Conservation (phyloP, 768 basidiomycete species). For the Termitomyces sp. region DNA sequence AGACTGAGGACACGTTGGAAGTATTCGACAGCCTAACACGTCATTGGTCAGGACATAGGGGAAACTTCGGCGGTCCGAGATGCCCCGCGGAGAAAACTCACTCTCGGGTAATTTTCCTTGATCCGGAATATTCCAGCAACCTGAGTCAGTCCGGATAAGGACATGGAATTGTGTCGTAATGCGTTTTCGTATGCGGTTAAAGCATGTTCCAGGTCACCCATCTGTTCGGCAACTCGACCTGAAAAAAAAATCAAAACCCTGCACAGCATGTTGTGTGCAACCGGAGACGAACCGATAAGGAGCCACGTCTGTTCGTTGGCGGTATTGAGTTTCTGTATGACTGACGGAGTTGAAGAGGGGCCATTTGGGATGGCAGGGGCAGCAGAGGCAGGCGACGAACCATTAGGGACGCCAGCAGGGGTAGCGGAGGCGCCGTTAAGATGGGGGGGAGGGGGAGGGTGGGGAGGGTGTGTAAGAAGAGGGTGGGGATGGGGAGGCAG, state of each 20-base stretch:
- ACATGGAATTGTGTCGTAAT: slow-evolving; percentile 90
- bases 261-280: slow-evolving; percentile 4
- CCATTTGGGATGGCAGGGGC: slow-evolving; percentile 27
- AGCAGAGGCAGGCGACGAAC: slow-evolving; percentile 43
- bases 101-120: slow-evolving; percentile 96
- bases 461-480: slow-evolving; percentile 32
- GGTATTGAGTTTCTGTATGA: slow-evolving; percentile 71
- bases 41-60: slow-evolving; percentile 26
- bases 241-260: slow-evolving; percentile 20
- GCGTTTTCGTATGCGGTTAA: slow-evolving; percentile 92
- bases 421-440: slow-evolving; percentile 46
- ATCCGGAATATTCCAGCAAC: slow-evolving; percentile 96
- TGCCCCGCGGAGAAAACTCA: slow-evolving; percentile 41
- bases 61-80: slow-evolving; percentile 20
- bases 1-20: slow-evolving; percentile 89
- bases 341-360: slow-evolving; percentile 27
- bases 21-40: slow-evolving; percentile 86
- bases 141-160: slow-evolving; percentile 84
- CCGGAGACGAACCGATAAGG: slow-evolving; percentile 61
- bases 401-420: slow-evolving; percentile 38
- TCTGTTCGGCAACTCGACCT: slow-evolving; percentile 95
- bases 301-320: slow-evolving; percentile 97
- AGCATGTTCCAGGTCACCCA: slow-evolving; percentile 91
- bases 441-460: slow-evolving; percentile 35
- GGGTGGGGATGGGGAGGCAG: slow-evolving; percentile 25